A percentile compares a stretch with the other conserved stretches of the same genome.
Conservation (phyloP, 306 rosid species). For the Lablab purpureus region DNA sequence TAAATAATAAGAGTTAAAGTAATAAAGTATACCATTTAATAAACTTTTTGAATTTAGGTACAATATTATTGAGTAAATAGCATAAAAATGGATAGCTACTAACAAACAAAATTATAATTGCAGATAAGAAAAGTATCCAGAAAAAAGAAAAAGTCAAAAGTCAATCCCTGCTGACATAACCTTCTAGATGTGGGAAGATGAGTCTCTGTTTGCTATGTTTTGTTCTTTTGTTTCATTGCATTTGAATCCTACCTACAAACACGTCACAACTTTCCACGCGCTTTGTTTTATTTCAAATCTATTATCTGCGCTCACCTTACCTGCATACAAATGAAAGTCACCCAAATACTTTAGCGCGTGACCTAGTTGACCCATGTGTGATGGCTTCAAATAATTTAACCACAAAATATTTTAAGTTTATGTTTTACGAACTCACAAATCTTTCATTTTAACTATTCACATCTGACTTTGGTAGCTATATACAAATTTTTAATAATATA, state of each 20-base stretch:
- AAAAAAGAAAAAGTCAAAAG: constrained; percentile 14
- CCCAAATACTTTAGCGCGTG: constrained; percentile 17
- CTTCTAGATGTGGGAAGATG: constrained; percentile 12
- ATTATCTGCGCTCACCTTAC: neutral
- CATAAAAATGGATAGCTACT: neutral
- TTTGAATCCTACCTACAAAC: neutral
- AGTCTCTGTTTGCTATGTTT: neutral
- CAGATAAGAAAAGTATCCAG: neutral
- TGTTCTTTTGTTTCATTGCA: neutral
- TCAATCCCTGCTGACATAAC: constrained; percentile 2
- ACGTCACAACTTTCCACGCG: constrained; percentile 23
- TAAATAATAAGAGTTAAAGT: too few relatives aligned
- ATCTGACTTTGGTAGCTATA: too few relatives aligned
- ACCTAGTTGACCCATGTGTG: neutral
- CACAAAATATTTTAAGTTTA: neutral
- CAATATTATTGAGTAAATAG: neutral
- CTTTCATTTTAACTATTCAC: neutral
- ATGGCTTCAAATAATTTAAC: neutral
- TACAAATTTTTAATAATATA: too few relatives aligned
- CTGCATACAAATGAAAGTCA: neutral
- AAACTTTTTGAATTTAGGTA: neutral
- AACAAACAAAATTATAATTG: neutral
- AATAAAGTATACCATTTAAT: too few relatives aligned
- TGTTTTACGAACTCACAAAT: neutral
- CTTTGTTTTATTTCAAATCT: neutral